Percentiles rank a stretch among this genome's conserved stretches.
Conservation (phyloP, 192 early-diverging fungal genomes). For the Phycomyces blakesleeanus region DNA sequence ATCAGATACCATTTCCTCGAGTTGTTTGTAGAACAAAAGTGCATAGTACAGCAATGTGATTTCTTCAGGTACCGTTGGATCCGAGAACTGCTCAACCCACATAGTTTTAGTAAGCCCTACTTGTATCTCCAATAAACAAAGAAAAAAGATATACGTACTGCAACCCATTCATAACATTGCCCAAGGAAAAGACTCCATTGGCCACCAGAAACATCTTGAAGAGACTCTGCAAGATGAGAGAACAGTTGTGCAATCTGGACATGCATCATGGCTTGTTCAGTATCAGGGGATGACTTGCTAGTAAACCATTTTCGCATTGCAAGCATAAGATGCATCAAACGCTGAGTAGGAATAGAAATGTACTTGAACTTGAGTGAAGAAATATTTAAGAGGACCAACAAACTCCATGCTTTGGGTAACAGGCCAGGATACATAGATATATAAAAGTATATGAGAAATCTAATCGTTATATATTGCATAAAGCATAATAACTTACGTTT, state of each 20-base stretch:
- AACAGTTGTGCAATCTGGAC: slow-evolving; percentile 34
- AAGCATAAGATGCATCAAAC: slow-evolving; percentile 38
- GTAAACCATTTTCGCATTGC: slow-evolving; percentile 25
- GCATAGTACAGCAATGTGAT: slow-evolving; percentile 18
- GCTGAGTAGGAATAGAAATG: slow-evolving; percentile 35
- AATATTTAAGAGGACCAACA: slow-evolving; percentile 23
- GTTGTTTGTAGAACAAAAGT: slow-evolving; percentile 4
- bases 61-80: slow-evolving; percentile 12
- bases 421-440: background rate
- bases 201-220: slow-evolving; percentile 41
- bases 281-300: background rate
- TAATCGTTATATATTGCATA: no score
- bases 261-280: background rate
- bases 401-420: slow-evolving; percentile 17
- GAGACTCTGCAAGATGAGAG: slow-evolving; percentile 25
- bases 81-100: background rate
- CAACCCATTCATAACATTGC: slow-evolving; percentile 22
- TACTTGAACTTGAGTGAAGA: slow-evolving; percentile 15
- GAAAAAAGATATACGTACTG: slow-evolving; percentile 13
- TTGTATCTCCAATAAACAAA: background rate
- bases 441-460: no score
- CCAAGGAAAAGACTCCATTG: slow-evolving; percentile 45
- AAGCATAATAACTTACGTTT: background rate
- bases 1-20: slow-evolving; percentile 1
- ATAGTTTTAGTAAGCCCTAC: background rate